Conservation (phyloP, 108 stramenopile genomes). For the Stephanodiscus minutulus region DNA sequence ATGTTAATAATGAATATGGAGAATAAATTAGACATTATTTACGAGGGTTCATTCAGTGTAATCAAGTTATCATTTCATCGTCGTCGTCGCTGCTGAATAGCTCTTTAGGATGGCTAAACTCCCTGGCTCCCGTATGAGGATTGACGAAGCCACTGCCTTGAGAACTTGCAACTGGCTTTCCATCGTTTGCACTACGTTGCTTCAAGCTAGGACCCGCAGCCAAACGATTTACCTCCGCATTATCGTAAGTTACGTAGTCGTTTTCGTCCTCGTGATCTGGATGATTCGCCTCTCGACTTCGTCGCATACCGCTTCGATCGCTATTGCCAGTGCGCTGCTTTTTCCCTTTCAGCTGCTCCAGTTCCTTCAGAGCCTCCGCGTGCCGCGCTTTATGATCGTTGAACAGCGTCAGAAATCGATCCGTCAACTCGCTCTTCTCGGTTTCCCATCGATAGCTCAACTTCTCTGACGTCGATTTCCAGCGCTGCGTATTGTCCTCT, state of each 20-base stretch:
- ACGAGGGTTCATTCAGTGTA: not conserved
- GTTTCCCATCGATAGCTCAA: slow-evolving; percentile 40
- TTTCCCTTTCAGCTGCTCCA: slow-evolving; percentile 24
- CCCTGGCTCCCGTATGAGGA: slow-evolving; percentile 27
- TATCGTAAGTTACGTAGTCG: slow-evolving; percentile 39
- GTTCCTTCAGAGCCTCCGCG: slow-evolving; percentile 30
- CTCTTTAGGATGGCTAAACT: slow-evolving; percentile 19
- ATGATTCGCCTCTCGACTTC: slow-evolving; percentile 10
- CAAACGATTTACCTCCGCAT: slow-evolving; percentile 34
- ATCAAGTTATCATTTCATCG: slow-evolving; percentile 5
- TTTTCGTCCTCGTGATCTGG: slow-evolving; percentile 45
- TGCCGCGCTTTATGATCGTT: slow-evolving; percentile 51
- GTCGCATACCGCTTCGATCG: not conserved
- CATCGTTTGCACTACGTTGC: not conserved
- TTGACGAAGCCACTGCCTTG: slow-evolving; percentile 17
- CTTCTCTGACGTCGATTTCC: slow-evolving; percentile 38
- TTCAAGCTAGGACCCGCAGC: slow-evolving; percentile 27
- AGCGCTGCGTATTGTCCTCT: slow-evolving; percentile 18
- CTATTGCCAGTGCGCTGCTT: not conserved
- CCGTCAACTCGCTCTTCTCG: slow-evolving; percentile 48
- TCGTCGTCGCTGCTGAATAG: slow-evolving; percentile 33
- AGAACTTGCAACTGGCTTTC: slow-evolving; percentile 1
- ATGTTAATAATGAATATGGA: too few relatives aligned
- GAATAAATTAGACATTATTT: too few relatives aligned
- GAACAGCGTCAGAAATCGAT: slow-evolving; percentile 43